These are phyloP conservation scores for Aspergillus carlsbadensis DNA, from an alignment of 495 filamentous ascomycete genomes.

Conservation along the genomic window DNA sequence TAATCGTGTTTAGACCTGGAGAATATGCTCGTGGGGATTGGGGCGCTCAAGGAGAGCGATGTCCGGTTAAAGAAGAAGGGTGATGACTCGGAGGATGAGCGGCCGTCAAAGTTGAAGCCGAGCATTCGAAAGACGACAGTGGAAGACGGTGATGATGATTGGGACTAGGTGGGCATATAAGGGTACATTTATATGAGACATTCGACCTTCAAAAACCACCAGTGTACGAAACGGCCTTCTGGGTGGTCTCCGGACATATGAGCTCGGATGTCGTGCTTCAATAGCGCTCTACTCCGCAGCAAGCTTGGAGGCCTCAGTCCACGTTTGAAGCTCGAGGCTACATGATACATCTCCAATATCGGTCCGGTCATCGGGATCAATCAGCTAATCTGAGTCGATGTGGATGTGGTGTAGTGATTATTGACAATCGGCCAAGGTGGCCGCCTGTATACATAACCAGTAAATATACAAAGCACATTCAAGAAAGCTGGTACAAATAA, in stretches of 20 bases:
- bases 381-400: conserved; percentile 1
- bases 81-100: conserved; percentile 53
- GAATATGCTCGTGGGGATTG: conserved; percentile 74
- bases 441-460: not conserved
- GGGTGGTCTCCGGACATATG: no score
- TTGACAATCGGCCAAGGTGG: no score
- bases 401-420: no score
- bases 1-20: conserved; percentile 55
- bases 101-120: conserved; percentile 35
- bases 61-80: conserved; percentile 61
- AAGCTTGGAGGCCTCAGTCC: no score
- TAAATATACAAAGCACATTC: not conserved
- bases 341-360: no score
- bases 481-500: not conserved
- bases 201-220: no score
- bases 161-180: conserved; percentile 53
- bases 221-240: no score
- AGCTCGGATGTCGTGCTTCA: no score
- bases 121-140: conserved; percentile 25
- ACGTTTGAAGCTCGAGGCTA: no score
- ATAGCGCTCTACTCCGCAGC: no score
- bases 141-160: conserved; percentile 61
- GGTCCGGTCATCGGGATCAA: no score
- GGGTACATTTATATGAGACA: not conserved
- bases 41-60: conserved; percentile 74